Base-by-base conservation (phyloP, 257 asterid genomes). In the Capsicum rhomboideum region DNA sequence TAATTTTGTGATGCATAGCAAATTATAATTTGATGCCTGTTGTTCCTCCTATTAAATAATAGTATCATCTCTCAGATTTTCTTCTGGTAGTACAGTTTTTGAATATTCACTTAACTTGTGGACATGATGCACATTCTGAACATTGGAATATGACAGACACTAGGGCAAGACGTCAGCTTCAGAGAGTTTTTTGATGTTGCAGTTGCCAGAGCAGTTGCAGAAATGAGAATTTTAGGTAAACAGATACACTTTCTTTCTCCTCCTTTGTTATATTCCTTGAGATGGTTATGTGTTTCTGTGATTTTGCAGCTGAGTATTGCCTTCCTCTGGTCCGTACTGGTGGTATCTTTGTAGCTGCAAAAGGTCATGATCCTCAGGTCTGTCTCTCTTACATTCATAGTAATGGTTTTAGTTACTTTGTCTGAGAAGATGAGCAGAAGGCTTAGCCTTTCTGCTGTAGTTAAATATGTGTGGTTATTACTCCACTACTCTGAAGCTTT, bases 161-260 rank as follows among this genome's bases (percentile, higher is more conserved):
- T 87, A 81, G 98, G 98, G 18, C 98, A 96, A 52, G 87, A 90
- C 34, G 88, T 84, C 75, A 90, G 86, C 84, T 90, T 89, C 88
- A 91, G 99, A 90, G 98, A 91, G 96, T 85, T 86, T 29, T 94
- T 91, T 90, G 98, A 96, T 82, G 85, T 96, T 87, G 94, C 98
- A 72, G 95, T 94, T 77, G 99, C 98, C 80, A 90, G 98, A 92
- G 99, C 99, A 83, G 99, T 96, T 83, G 98, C 98, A 71, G 99
- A 96, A 85, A 93, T 94, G 99, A 92, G 98, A 90, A 83, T 94
- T 82, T 84, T 96, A 59, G 97, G 98, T 96, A 91, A 86, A 82
- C 66, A 17, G 66, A 28, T 2, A 74, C 72, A 26, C 14, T 21
- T 63, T 26, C 26, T 69, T 16, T 23, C 69, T 55, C 49, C 21